Base-by-base conservation (phyloP, 2,329 filamentous ascomycete genomes). In the Colletotrichum cordylinicola region DNA sequence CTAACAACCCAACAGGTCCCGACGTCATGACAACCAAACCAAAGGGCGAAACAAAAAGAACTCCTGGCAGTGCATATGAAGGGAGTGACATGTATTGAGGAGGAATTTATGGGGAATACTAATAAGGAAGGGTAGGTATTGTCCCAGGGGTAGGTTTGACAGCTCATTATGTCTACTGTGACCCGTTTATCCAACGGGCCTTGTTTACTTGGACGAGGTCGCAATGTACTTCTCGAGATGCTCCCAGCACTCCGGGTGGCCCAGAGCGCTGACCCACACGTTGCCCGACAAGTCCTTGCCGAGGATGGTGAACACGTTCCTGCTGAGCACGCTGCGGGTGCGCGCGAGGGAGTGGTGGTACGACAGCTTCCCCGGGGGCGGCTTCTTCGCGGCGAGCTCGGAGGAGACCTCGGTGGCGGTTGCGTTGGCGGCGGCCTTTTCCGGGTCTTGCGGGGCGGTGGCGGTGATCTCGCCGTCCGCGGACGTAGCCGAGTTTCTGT, bases 201-300 rank as follows among this genome's bases (percentile, higher is more conserved):
- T 4, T 4, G 7, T 29, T 29, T 29, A 33, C 18, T 62, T 52
- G n/a, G 52, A 39, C 55, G 35, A 48, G 64, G 43, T 21, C n/a
- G 39, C 31, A 2, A 77, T 31, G 16, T 73, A 78, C 71, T 81
- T 78, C 75, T 82, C 81, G 6, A 83, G 79, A 33, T 75, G 72
- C 27, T 39, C 74, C 83, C 83, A 85, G 18, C 79, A 76, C 24
- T 79, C 77, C 6, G 72, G 78, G 27, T 74, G 66, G 35, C 81
- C 43, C 12, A 79, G 67, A n/a, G 77, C 75, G 27, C 72, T 73
- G 8, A 82, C 66, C 82, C 82, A 84, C 55, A 80, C 81, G 33
- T 81, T 81, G 4, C 77, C 81, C 6, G 78, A 68, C 4, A 73
- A 69, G 39, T 83, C 82, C 70, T 82, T 83, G 1, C 82, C 83